phyloP scores from a whole-genome alignment of 345 rosid species.

The Populus nigra region DNA sequence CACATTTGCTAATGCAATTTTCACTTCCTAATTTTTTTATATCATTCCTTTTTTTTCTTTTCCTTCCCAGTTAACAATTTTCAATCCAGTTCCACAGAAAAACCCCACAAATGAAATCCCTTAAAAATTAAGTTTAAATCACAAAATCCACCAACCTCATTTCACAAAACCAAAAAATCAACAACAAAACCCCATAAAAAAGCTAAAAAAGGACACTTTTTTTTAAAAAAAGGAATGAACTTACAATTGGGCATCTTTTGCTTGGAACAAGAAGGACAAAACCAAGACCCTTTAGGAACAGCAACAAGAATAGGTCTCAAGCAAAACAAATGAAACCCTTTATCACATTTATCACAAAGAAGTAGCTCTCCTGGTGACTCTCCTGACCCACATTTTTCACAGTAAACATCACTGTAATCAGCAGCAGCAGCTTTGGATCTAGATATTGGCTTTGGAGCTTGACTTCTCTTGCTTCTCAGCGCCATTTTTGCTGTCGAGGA shows the following conservation, averaged over 20 bases:
- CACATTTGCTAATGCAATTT: not conserved
- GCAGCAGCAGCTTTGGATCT: not conserved
- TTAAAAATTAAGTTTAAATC: not conserved
- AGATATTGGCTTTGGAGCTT: slow-evolving; percentile 13
- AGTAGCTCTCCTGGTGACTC: slow-evolving; percentile 25
- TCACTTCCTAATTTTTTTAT: not conserved
- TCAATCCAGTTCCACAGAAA: not conserved
- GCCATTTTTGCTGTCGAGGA: slow-evolving; percentile 6
- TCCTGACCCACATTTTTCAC: slow-evolving; percentile 24
- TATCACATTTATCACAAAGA: slow-evolving; percentile 26
- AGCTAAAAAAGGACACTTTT: not conserved
- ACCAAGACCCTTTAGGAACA: slow-evolving; percentile 33
- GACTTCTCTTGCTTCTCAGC: slow-evolving; percentile 19
- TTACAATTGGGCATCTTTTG: slow-evolving; percentile 16
- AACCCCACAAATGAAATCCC: not conserved
- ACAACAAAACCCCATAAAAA: not conserved
- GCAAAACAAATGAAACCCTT: slow-evolving; percentile 30
- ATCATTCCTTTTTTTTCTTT: not conserved
- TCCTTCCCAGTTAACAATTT: not conserved
- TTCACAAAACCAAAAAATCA: not conserved
- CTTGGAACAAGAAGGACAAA: slow-evolving; percentile 27
- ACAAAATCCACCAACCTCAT: not conserved
- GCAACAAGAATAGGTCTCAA: slow-evolving; percentile 25
- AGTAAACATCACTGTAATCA: slow-evolving; percentile 4
- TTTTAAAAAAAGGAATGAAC: not conserved